A percentile compares a stretch with the other conserved stretches of the same genome.
These are phyloP conservation scores for Pistacia vera DNA, from an alignment of 345 rosid species.

Conservation along the genomic window DNA sequence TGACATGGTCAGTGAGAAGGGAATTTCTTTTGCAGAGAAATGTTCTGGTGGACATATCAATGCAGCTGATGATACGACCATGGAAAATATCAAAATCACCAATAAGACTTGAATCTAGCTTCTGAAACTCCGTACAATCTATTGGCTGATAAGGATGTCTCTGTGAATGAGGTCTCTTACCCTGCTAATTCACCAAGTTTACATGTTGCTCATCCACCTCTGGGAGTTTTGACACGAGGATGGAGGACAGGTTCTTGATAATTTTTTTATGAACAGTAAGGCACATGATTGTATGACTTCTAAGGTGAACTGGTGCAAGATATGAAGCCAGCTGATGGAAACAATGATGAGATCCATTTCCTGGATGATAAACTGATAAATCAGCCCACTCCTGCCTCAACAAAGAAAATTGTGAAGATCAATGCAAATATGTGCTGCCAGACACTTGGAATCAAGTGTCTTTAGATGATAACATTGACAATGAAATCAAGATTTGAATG, in stretches of 20 bases:
- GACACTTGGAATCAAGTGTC: slow-evolving; percentile 22
- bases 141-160: slow-evolving; percentile 13
- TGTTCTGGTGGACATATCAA: not conserved
- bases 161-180: slow-evolving; percentile 10
- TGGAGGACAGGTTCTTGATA: slow-evolving; percentile 19
- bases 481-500: slow-evolving; percentile 11
- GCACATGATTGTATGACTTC: slow-evolving; percentile 24
- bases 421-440: slow-evolving; percentile 22
- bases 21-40: slow-evolving; percentile 13
- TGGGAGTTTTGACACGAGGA: slow-evolving; percentile 12
- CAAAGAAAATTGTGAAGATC: slow-evolving; percentile 29
- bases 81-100: slow-evolving; percentile 6
- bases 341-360: slow-evolving; percentile 4
- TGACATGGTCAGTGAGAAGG: slow-evolving; percentile 25
- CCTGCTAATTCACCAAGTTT: slow-evolving; percentile 13
- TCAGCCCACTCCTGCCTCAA: slow-evolving; percentile 17
- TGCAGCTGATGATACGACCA: slow-evolving; percentile 13
- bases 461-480: slow-evolving; percentile 26
- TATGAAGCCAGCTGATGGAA: slow-evolving; percentile 18
- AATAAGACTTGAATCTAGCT: slow-evolving; percentile 15
- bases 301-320: slow-evolving; percentile 33
- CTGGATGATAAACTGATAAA: slow-evolving; percentile 4
- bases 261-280: slow-evolving; percentile 27
- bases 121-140: slow-evolving; percentile 18
- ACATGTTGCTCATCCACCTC: slow-evolving; percentile 13